Percentiles rank a stretch among this genome's conserved stretches.
phyloP scores from a whole-genome alignment of 2,329 filamentous ascomycete species.

The Colletotrichum salicis region DNA sequence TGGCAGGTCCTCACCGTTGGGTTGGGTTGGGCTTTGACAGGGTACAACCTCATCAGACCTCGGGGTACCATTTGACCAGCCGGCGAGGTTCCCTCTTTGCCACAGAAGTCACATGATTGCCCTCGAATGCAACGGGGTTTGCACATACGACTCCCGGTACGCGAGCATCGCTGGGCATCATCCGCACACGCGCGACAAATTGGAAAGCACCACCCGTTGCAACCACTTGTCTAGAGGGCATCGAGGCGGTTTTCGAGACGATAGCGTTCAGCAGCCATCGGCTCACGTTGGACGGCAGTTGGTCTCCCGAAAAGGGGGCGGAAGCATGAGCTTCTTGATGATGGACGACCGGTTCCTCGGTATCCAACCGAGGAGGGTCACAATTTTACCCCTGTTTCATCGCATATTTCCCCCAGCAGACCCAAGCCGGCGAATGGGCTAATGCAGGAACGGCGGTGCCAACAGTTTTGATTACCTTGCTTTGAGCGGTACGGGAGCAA shows the following conservation, averaged over 20 bases:
- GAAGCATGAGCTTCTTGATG: conserved; percentile 28
- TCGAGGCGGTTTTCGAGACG: not conserved
- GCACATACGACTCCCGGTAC: not conserved
- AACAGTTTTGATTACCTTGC: conserved; percentile 28
- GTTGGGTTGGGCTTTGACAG: conserved; percentile 28
- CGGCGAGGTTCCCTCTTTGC: not conserved
- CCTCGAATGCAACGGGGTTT: not conserved
- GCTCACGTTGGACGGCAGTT: not conserved
- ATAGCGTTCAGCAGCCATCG: not conserved
- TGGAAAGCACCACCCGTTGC: not conserved
- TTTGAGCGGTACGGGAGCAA: conserved; percentile 1
- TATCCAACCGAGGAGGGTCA: conserved; percentile 35
- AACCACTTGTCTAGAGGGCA: not conserved
- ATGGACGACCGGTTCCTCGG: conserved; percentile 31
- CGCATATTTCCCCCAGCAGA: conserved; percentile 32
- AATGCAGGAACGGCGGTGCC: conserved; percentile 36
- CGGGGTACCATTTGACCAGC: conserved; percentile 7
- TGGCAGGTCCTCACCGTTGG: conserved; percentile 23
- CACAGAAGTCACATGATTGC: conserved; percentile 18
- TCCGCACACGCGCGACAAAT: not conserved
- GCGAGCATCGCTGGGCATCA: not conserved
- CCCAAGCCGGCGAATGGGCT: conserved; percentile 31
- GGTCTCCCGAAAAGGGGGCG: not conserved
- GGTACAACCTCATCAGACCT: conserved; percentile 27
- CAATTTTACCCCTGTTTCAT: conserved; percentile 37